Base-by-base conservation (phyloP, 805 yeast species). In the Maudiozyma bulderi region DNA sequence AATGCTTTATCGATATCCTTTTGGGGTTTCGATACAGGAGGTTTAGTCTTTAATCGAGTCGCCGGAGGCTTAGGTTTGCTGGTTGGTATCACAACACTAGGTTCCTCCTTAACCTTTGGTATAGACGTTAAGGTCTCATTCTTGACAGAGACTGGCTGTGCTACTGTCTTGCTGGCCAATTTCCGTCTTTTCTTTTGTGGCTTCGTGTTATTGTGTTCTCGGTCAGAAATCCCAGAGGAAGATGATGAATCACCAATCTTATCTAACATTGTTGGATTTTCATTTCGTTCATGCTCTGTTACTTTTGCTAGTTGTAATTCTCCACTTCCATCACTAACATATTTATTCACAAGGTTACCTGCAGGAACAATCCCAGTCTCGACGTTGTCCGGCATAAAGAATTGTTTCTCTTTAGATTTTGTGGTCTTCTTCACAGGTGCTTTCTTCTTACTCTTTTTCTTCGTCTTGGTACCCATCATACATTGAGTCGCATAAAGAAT, bases 301-400 rank as follows among this genome's bases (percentile, higher is more conserved):
- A 26, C 9, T 13, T 35, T 28, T 11, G 29, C 29, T n/a, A 44
- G 14, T 6, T 35, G 14, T n/a, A 29, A 14, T 13, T 38, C 38
- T 11, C 44, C 47, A 7, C 7, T 8, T 13, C 33, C 39, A 15
- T 40, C 46, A 5, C 33, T 35, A 5, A 39, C 40, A 39, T 47
- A 50, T 48, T 68, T 69, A 33, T 64, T 62, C 0, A 81, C 74
- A 58, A 83, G 55, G 5, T 63, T 62, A 2, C 77, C 71, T 1
- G 80, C 87, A 26, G 68, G 66, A 37, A 70, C 69, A 54, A 85
- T 84, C 0, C 88, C 90, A 0, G 82, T 75, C 40, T 73, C 76
- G 5, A 79, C 90, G 57, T 79, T 73, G 54, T 81, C 85, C 0
- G 93, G 93, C 86, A 84, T 80, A 61, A 80, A 81, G 53, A 84